A percentile compares a stretch with the other conserved stretches of the same genome.
Evolutionary conservation across 2,329 filamentous ascomycete species (phyloP).

Genomic region (Clathrospora elynae): DNA sequence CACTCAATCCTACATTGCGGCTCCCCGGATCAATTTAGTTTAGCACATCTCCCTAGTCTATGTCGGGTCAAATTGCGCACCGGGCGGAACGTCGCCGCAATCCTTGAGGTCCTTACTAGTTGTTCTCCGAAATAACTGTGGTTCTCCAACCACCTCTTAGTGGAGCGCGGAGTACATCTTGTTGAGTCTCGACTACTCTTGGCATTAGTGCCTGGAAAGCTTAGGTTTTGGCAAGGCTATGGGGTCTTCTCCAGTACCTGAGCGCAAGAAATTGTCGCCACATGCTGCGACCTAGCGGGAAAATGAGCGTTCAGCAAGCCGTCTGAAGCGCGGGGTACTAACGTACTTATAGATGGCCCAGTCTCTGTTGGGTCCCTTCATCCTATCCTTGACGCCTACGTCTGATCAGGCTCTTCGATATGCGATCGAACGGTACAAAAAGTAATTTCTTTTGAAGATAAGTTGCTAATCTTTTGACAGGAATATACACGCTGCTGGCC

Average conservation of each 20-base stretch:
- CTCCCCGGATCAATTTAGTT: too few relatives aligned
- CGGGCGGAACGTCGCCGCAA: neutral
- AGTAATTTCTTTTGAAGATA: neutral
- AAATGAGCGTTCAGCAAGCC: conserved; percentile 5
- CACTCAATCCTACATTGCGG: neutral
- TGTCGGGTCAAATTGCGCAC: neutral
- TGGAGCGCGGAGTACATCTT: too few relatives aligned
- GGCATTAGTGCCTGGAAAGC: conserved; percentile 27
- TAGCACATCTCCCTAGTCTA: too few relatives aligned
- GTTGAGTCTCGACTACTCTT: conserved; percentile 22
- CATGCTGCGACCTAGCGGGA: conserved; percentile 2
- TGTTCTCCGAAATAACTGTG: conserved; percentile 8
- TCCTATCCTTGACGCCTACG: too few relatives aligned
- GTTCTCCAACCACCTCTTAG: too few relatives aligned
- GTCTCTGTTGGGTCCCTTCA: too few relatives aligned
- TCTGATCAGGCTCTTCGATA: neutral
- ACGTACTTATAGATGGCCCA: neutral
- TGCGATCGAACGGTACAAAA: conserved; percentile 1
- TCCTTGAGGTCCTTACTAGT: neutral
- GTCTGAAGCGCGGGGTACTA: neutral
- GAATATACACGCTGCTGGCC: conserved; percentile 10
- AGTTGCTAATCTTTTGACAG: neutral
- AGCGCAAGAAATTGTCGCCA: neutral
- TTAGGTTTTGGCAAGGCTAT: conserved; percentile 9
- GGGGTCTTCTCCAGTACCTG: neutral